These are phyloP conservation scores for Citrus mangshanensis DNA, from an alignment of 345 rosid species.

Conservation along the genomic window DNA sequence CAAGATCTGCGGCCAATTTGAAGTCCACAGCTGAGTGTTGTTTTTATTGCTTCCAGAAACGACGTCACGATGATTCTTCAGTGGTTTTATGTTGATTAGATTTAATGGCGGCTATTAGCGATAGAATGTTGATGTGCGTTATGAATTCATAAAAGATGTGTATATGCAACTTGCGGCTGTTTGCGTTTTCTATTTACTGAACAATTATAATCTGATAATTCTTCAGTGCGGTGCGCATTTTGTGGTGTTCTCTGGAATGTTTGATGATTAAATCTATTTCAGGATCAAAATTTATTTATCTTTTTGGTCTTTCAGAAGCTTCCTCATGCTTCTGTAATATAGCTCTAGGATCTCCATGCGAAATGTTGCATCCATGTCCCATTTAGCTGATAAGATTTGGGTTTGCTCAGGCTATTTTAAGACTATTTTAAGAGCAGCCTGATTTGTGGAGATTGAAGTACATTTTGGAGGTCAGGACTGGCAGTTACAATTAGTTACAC, in stretches of 20 bases:
- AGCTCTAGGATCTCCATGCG: background rate
- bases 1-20: slow-evolving; percentile 7
- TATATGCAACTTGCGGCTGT: background rate
- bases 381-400: background rate
- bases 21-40: background rate
- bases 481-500: background rate
- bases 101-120: background rate
- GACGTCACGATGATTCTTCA: too few relatives aligned
- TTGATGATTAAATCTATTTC: background rate
- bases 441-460: slow-evolving; percentile 9
- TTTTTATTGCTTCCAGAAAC: background rate
- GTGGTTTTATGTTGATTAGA: background rate
- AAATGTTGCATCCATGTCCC: background rate
- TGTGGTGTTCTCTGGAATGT: background rate
- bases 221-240: background rate
- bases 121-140: background rate
- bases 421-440: background rate
- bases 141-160: background rate
- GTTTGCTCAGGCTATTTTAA: background rate
- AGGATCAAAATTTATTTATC: background rate
- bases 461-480: background rate
- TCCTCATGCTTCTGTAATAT: background rate
- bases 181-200: background rate
- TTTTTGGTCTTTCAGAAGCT: background rate
- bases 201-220: background rate